A percentile compares a stretch with the other conserved stretches of the same genome.
These are phyloP conservation scores for Teunomyces cretensis DNA, from an alignment of 805 yeast genomes.

Conservation along the genomic window DNA sequence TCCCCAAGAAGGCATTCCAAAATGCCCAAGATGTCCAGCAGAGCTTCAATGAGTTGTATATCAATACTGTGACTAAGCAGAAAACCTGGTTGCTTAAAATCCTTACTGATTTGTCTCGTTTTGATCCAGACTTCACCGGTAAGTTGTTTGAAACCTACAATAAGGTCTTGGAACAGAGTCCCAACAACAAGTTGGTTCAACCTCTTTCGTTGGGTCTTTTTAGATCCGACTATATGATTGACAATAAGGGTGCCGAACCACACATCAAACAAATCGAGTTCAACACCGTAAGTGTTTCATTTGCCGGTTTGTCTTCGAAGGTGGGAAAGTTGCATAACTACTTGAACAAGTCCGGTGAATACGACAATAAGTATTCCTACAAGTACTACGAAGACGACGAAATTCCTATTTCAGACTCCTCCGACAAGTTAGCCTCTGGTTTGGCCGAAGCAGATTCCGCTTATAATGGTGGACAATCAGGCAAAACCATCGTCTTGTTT, in stretches of 20 bases:
- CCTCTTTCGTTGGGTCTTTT: constrained; percentile 78
- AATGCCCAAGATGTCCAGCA: constrained; percentile 67
- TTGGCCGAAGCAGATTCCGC: constrained; percentile 62
- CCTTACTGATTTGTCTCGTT: constrained; percentile 51
- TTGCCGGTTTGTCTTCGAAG: constrained; percentile 84
- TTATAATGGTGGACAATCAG: constrained; percentile 45
- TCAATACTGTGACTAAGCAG: constrained; percentile 54
- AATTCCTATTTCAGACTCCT: constrained; percentile 70
- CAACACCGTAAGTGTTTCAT: constrained; percentile 93
- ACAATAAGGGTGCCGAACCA: constrained; percentile 30
- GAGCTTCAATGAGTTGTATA: constrained; percentile 72
- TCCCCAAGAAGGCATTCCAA: constrained; percentile 66
- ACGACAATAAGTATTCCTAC: constrained; percentile 41
- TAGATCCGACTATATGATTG: constrained; percentile 82
- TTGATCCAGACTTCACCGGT: constrained; percentile 80
- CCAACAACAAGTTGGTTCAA: constrained; percentile 46
- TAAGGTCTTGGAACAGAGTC: constrained; percentile 46
- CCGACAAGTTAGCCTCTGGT: constrained; percentile 61
- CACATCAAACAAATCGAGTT: constrained; percentile 90
- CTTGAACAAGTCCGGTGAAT: constrained; percentile 59
- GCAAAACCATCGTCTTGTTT: constrained; percentile 60
- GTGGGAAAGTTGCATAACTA: constrained; percentile 75
- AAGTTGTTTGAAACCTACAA: constrained; percentile 63
- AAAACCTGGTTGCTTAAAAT: constrained; percentile 62
- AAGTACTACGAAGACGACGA: constrained; percentile 46